phyloP scores from a whole-genome alignment of 495 filamentous ascomycete species.

The Xylaria cubensis region DNA sequence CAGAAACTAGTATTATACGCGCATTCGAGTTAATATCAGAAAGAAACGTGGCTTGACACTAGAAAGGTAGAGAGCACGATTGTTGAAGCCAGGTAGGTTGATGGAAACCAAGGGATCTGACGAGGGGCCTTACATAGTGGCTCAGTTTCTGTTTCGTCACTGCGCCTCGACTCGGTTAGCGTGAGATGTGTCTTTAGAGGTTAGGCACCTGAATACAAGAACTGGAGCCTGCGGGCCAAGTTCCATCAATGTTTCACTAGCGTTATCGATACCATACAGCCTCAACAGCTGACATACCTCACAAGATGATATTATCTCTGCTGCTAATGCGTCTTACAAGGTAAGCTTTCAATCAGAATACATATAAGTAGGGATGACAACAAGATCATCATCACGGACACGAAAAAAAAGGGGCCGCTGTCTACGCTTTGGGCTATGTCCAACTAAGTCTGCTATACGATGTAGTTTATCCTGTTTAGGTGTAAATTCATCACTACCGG shows the following conservation, averaged over 20 bases:
- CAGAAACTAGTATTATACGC: not conserved
- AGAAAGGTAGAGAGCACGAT: not conserved
- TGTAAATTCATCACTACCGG: too few relatives aligned
- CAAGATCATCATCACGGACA: too few relatives aligned
- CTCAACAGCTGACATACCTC: too few relatives aligned
- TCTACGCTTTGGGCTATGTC: not conserved
- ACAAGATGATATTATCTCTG: not conserved
- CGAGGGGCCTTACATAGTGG: not conserved
- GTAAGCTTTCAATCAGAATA: not conserved
- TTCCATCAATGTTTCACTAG: conserved; percentile 10
- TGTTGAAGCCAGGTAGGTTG: conserved; percentile 16
- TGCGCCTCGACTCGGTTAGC: conserved; percentile 18
- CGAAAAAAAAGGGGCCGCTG: too few relatives aligned
- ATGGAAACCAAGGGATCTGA: conserved; percentile 11
- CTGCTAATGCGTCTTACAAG: not conserved
- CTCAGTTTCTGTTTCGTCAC: conserved; percentile 19
- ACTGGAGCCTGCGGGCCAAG: conserved; percentile 3
- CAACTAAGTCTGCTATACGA: not conserved
- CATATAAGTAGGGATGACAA: too few relatives aligned
- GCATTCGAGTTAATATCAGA: not conserved
- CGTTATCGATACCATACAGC: conserved; percentile 4
- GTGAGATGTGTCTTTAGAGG: not conserved
- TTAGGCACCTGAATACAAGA: not conserved
- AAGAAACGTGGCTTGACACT: not conserved
- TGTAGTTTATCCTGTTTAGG: not conserved